Conservation (phyloP, 768 basidiomycete genomes). For the Mycena filopes region DNA sequence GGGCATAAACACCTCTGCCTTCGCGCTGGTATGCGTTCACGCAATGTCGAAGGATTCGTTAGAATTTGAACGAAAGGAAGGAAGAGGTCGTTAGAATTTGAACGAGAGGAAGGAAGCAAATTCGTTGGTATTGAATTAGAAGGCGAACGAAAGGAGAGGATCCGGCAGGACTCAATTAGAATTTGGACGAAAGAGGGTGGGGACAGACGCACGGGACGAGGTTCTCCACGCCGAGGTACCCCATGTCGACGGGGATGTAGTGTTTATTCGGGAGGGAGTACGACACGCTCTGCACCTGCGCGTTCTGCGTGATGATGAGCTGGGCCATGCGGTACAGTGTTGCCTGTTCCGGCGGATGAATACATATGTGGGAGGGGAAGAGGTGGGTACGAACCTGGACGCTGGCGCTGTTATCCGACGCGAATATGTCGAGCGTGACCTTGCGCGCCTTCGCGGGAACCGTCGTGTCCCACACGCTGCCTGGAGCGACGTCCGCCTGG, state of each 20-base stretch:
- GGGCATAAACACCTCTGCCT: slow-evolving; percentile 90
- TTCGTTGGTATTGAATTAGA: too few relatives aligned
- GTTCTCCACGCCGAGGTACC: slow-evolving; percentile 78
- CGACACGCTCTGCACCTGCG: slow-evolving; percentile 64
- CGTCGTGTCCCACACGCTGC: slow-evolving; percentile 69
- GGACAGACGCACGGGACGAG: slow-evolving; percentile 63
- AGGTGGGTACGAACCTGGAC: too few relatives aligned
- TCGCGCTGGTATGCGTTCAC: too few relatives aligned
- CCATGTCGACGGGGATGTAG: slow-evolving; percentile 90
- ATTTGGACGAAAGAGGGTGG: too few relatives aligned
- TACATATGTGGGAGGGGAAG: too few relatives aligned
- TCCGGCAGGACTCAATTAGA: too few relatives aligned
- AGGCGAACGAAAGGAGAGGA: too few relatives aligned
- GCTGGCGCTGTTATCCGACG: slow-evolving; percentile 71
- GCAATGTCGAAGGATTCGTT: too few relatives aligned
- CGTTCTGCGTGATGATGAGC: slow-evolving; percentile 74
- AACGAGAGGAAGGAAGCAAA: too few relatives aligned
- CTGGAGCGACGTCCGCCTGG: slow-evolving; percentile 36
- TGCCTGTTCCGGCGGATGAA: too few relatives aligned
- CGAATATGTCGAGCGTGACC: slow-evolving; percentile 84
- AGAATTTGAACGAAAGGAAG: too few relatives aligned
- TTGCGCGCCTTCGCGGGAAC: slow-evolving; percentile 65
- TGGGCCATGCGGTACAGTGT: slow-evolving; percentile 92
- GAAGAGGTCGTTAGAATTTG: too few relatives aligned
- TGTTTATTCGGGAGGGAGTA: slow-evolving; percentile 95